Conservation (phyloP, 2,329 filamentous ascomycete species). For the Arthrinium puccinioides region DNA sequence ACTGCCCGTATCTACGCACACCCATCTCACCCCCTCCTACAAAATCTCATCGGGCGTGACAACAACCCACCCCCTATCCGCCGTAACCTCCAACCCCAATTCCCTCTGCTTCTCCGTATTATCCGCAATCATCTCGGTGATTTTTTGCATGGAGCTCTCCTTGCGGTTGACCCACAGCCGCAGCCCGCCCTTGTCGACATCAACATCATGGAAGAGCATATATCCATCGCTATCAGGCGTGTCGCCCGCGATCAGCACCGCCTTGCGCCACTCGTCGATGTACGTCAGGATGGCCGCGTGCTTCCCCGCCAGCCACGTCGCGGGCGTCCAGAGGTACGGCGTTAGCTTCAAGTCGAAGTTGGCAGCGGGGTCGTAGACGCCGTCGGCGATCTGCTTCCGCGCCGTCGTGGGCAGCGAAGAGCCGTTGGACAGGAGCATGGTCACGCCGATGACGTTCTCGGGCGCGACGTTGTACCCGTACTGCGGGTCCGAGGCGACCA, state of each 20-base stretch:
- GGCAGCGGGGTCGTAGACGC: slow-evolving; percentile 23
- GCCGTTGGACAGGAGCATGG: slow-evolving; percentile 25
- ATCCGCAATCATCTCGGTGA: slow-evolving; percentile 29
- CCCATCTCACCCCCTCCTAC: too few relatives aligned
- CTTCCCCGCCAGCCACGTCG: slow-evolving; percentile 36
- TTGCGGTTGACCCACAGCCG: slow-evolving; percentile 34
- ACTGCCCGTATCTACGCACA: too few relatives aligned
- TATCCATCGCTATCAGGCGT: slow-evolving; percentile 34
- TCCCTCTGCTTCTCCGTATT: slow-evolving; percentile 24
- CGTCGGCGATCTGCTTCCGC: slow-evolving; percentile 31
- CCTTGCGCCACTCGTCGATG: slow-evolving; percentile 35
- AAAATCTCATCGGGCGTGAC: slow-evolving; percentile 32
- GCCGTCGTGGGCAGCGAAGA: slow-evolving; percentile 25
- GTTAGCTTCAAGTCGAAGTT: slow-evolving; percentile 31
- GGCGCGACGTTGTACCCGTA: slow-evolving; percentile 38
- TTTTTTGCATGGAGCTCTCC: slow-evolving; percentile 23
- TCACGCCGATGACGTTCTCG: slow-evolving; percentile 36
- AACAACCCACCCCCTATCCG: slow-evolving; percentile 36
- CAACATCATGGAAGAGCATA: slow-evolving; percentile 37
- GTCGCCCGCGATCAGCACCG: slow-evolving; percentile 33
- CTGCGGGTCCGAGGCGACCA: slow-evolving; percentile 35
- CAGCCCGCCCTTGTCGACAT: slow-evolving; percentile 31
- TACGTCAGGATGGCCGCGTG: slow-evolving; percentile 34
- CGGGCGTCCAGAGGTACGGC: slow-evolving; percentile 33
- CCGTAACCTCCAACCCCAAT: slow-evolving; percentile 29